Conservation (phyloP, 768 basidiomycete species). For the Pleurotus tuber-regium region DNA sequence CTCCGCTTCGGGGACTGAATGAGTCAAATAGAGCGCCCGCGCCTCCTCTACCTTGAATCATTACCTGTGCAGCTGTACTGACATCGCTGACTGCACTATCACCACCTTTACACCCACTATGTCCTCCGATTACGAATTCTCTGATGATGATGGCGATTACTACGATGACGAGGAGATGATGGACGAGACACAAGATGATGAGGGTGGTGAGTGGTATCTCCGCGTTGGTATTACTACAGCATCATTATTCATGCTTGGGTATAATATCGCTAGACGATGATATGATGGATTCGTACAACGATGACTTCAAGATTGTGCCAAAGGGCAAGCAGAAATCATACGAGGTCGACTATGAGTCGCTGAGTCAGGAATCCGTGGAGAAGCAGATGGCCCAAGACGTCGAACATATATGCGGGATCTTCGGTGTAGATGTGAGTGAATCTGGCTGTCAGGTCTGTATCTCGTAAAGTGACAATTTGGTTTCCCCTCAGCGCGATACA, state of each 20-base stretch:
- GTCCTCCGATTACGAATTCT: constrained; percentile 68
- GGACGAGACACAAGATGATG: constrained; percentile 57
- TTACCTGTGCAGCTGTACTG: too few species aligned
- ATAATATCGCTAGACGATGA: constrained; percentile 47
- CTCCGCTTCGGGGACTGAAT: too few species aligned
- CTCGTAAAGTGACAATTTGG: too few species aligned
- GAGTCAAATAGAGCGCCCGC: too few species aligned
- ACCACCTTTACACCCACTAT: constrained; percentile 19
- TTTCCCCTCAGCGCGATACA: constrained; percentile 48
- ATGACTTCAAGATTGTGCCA: constrained; percentile 58
- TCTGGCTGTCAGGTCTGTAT: too few species aligned
- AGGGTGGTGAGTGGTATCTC: constrained; percentile 22
- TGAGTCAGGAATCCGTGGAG: constrained; percentile 72
- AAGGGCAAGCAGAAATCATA: constrained; percentile 68
- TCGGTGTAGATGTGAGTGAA: constrained; percentile 81
- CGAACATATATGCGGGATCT: constrained; percentile 84
- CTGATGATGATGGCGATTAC: constrained; percentile 64
- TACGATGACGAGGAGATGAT: constrained; percentile 67
- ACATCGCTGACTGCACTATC: not conserved
- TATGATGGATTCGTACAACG: constrained; percentile 62
- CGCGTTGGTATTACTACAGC: not conserved
- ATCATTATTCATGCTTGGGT: constrained; percentile 7
- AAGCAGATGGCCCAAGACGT: constrained; percentile 75
- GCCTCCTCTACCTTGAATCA: too few species aligned
- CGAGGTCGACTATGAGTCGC: constrained; percentile 81